Evolutionary conservation across 495 filamentous ascomycete species (phyloP), one percentile per base, ranked within the genome.

Genomic region (Polyplosphaeria fusca): DNA sequence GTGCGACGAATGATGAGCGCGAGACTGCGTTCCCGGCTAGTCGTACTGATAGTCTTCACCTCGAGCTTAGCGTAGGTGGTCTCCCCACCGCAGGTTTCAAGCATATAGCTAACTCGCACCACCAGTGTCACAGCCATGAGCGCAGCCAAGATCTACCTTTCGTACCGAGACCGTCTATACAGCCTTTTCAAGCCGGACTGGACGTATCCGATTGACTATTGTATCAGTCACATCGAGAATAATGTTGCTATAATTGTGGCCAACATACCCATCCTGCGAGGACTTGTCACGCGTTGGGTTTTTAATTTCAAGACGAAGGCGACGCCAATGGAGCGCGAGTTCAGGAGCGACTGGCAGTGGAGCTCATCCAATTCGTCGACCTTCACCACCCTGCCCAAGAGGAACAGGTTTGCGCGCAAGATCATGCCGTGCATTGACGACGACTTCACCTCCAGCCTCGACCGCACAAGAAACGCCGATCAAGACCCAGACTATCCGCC

Each of bases 181-280:
- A 28, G 3, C 11, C 26, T 46, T 13, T 64, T 54, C 51, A 45
- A 60, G 32, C 35, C 55, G 9, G 61, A 64, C 26, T 64, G 61
- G 61, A 64, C 61, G 25, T 64, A 64, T 41, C 56, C 61, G 11
- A 64, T 64, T 56, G 61, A 64, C 26, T 64, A 59, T 46, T 64
- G 61, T 20, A 56, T 64, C 61, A 64, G 54, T 28, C 61, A 64
- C 50, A 64, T 64, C 46, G 61, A 64, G 26, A 64, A 64, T 28
- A 64, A 64, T 24, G 61, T 64, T 40, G 61, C 61, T 4, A 64
- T 64, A 27, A 64, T 64, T 22, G 51, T 64, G 13, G 61, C 61
- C n/a, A 55, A 56, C 26, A 40, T 64, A 5, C 61, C 61, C 35
- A 64, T 60, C 27, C 45, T 64, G n/a, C 61, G 61, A 12, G 61